Conservation (phyloP, 805 yeast species). For the Zygotorulaspora florentina region DNA sequence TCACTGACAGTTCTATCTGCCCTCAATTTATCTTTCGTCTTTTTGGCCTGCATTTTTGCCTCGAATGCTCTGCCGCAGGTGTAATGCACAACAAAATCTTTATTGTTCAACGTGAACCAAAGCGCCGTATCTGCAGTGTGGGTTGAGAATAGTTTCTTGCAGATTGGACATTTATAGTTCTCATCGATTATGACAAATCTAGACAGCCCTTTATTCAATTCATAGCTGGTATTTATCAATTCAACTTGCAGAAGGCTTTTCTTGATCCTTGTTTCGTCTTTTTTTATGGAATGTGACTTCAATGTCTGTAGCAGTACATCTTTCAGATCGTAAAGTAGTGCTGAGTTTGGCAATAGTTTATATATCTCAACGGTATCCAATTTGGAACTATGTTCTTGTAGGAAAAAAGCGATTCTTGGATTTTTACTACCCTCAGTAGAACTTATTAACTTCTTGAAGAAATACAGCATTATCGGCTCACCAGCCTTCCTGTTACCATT, state of each 20-base stretch:
- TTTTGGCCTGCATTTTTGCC: conserved; percentile 13
- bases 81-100: conserved; percentile 23
- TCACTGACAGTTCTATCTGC: conserved; percentile 8
- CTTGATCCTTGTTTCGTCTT: conserved; percentile 41
- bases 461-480: conserved; percentile 36
- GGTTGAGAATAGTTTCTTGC: conserved; percentile 41
- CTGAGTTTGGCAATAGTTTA: conserved; percentile 47
- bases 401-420: conserved; percentile 16
- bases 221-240: conserved; percentile 44
- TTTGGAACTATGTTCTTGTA: conserved; percentile 26
- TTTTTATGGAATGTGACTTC: conserved; percentile 37
- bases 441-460: conserved; percentile 39
- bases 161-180: conserved; percentile 51
- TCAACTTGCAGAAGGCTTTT: conserved; percentile 53
- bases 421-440: conserved; percentile 31
- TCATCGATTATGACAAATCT: conserved; percentile 39
- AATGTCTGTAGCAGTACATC: conserved; percentile 45
- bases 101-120: conserved; percentile 18
- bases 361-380: conserved; percentile 35
- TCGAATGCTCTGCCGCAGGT: conserved; percentile 27
- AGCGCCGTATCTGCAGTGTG: conserved; percentile 19
- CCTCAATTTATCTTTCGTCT: conserved; percentile 12
- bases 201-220: conserved; percentile 38
- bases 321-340: conserved; percentile 43
- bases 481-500: conserved; percentile 39